Conservation (phyloP, 2,329 filamentous ascomycete species). For the Trichoderma citrinoviride region DNA sequence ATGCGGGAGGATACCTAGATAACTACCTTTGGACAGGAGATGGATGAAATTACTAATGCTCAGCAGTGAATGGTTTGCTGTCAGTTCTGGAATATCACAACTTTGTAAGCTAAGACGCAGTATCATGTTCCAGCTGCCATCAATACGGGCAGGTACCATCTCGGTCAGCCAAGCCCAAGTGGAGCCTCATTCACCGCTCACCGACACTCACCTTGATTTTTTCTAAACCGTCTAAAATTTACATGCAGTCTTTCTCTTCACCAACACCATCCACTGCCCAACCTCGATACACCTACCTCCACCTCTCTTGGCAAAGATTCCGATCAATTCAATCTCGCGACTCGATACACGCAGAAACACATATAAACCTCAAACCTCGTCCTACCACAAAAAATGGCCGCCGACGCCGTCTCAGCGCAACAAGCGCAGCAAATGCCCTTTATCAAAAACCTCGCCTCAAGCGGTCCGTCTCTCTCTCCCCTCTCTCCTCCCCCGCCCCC, state of each 20-base stretch:
- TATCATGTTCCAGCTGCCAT: too few species aligned
- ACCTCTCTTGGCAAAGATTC: neutral
- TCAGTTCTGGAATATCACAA: too few species aligned
- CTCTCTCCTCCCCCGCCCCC: neutral
- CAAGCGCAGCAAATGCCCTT: conserved; percentile 62
- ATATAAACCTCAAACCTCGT: neutral
- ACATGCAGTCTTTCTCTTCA: neutral
- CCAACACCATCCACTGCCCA: neutral
- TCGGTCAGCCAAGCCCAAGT: neutral
- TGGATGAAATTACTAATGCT: too few species aligned
- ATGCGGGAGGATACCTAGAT: too few species aligned
- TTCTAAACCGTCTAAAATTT: conserved; percentile 11
- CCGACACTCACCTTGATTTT: conserved; percentile 26
- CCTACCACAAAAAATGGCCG: neutral
- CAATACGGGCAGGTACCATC: neutral
- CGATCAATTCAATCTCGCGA: neutral
- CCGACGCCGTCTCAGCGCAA: conserved; percentile 39
- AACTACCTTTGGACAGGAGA: too few species aligned
- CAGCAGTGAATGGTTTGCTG: too few species aligned
- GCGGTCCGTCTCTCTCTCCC: conserved; percentile 55
- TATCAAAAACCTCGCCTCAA: conserved; percentile 79
- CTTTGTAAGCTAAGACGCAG: neutral
- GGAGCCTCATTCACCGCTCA: neutral
- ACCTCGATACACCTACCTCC: neutral
- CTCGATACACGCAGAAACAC: neutral